Evolutionary conservation across 192 early-diverging fungal genomes (phyloP), one percentile per base, ranked within the genome.

Genomic region (Umbelopsis sp.): DNA sequence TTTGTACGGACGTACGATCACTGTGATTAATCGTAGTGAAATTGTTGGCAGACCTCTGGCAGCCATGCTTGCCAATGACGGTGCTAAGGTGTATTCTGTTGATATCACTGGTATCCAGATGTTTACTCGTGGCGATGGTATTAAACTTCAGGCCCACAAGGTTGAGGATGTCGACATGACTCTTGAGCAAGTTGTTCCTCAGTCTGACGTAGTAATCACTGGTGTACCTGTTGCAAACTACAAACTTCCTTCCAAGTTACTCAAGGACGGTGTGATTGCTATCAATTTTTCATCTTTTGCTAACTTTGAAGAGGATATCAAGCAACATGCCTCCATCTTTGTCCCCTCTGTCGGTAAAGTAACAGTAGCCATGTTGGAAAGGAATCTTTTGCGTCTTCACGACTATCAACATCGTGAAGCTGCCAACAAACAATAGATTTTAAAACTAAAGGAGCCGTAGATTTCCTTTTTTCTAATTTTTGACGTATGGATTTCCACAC

Each of bases 11-110:
- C 87, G 91, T 64, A 91, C 90, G 21, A 94, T 99, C 67, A 94
- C 95, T 12, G 81, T 99, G 44, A 86, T 99, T 66, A 99, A 99
- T 86, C 91, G 98, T 45, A 92, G 90, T 77, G 96, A 98, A 78
- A 94, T 98, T 66, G 98, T 99, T 3, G 98, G 98, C 21, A 94
- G 97, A 47, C 98, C 98, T 22, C 82, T 99, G 35, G 98, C 98
- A 13, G 95, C 97, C 10, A 82, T 99, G 69, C 83, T 99, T 44
- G 98, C 98, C 66, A 98, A 99, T 80, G 98, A 99, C 70, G 98
- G 98, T 41, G 98, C 97, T 69, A 95, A 92, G 76, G 97, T 98
- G 8, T 98, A 91, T 82, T 96, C 94, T 15, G 91, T 97, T 35
- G 98, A 99, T 78, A 91, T 96, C 47, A 89, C 87, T 78, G 93